Evolutionary conservation across 2,329 filamentous ascomycete genomes (phyloP), one percentile per base, ranked within the genome.

Genomic region (Trichoderma oligosporum): DNA sequence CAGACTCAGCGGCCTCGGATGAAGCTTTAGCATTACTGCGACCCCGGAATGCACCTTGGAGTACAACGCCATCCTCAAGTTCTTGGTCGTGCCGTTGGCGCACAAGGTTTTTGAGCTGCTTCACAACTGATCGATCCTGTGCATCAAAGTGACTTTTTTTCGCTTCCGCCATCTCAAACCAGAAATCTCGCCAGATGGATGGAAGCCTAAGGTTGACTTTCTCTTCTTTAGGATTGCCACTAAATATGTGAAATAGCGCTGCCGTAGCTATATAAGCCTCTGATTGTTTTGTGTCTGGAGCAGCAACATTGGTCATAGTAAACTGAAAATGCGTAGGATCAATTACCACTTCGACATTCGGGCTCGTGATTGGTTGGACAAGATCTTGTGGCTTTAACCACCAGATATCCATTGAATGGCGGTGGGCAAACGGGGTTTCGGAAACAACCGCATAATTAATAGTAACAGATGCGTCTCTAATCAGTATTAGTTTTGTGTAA

Each of bases 231-330:
- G 83, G 73, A 14, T 85, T 89, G n/a, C 82, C 81, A 1, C 85
- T 84, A 62, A 91, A 96, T 0, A 96, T 78, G 38, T 89, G 80
- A 69, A 96, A 97, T 1, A 99, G 74, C 1, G 88, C 90, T 11
- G 84, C 79, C 0, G 91, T 96, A 5, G 91, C 89, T 39, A 94
- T 81, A 64, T 87, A 97, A 1, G 87, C 86, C 70, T 97, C 92
- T 5, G 94, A 95, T 68, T 99, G 92, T 62, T 86, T 84, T 11
- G 78, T 64, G 53, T 91, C 87, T 0, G 91, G 84, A 0, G 91
- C 87, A 9, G 91, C 88, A 41, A 95, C 73, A 0, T 80, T 79
- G 4, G 75, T 78, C 87, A 97, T 96, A 39, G 85, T 87, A 63
- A 94, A 84, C 9, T 76, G 82, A 22, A 87, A 83, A 31, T 78